These are phyloP conservation scores for Nicotiana knightiana DNA, from an alignment of 257 asterid genomes.

Conservation along the genomic window DNA sequence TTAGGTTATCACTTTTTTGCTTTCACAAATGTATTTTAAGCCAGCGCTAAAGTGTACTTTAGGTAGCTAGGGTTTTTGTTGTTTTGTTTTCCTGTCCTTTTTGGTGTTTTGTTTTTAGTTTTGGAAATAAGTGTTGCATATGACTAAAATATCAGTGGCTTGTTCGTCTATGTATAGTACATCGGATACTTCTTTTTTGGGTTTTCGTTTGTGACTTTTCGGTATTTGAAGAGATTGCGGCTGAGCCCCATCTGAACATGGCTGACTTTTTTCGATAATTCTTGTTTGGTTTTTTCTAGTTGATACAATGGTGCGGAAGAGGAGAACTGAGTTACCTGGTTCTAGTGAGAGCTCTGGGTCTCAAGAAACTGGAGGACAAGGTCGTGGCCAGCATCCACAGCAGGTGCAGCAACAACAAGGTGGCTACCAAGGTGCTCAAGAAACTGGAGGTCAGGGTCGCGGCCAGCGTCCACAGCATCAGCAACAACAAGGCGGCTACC, in stretches of 20 bases:
- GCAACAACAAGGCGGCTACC: conserved; percentile 29
- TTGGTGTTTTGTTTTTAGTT: neutral
- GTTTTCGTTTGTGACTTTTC: neutral
- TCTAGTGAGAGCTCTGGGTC: conserved; percentile 59
- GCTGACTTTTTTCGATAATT: neutral
- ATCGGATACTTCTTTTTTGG: neutral
- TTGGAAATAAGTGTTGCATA: neutral
- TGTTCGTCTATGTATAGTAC: neutral
- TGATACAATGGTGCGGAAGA: conserved; percentile 70
- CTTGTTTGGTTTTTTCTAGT: conserved; percentile 23
- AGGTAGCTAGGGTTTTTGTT: neutral
- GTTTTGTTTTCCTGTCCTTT: neutral
- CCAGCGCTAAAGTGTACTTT: neutral
- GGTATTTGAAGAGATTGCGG: neutral
- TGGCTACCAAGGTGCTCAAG: conserved; percentile 35
- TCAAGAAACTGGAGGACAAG: conserved; percentile 49
- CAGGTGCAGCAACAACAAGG: conserved; percentile 39
- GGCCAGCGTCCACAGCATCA: conserved; percentile 43
- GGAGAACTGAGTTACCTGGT: conserved; percentile 57
- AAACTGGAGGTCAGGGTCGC: conserved; percentile 39
- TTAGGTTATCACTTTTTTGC: neutral
- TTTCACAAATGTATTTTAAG: neutral
- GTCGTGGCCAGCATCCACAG: conserved; percentile 33
- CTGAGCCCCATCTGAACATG: neutral
- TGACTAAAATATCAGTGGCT: neutral